Evolutionary conservation across 148 eudicot genomes (phyloP).

Genomic region (Rhododendron ferrugineum): DNA sequence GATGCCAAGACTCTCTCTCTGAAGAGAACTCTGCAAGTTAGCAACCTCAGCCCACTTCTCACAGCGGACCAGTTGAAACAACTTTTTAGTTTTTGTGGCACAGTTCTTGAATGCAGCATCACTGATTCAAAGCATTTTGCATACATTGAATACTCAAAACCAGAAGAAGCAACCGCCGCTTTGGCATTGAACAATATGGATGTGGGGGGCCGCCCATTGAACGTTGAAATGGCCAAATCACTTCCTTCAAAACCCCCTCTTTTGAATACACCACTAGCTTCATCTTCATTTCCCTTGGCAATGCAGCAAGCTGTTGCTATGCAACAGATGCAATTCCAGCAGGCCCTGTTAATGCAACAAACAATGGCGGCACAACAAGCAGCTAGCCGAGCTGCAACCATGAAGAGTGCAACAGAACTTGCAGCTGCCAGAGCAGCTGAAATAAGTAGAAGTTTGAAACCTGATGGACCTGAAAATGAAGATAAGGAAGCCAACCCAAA

Average conservation of each 20-base stretch:
- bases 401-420: constrained; percentile 90
- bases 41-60: constrained; percentile 87
- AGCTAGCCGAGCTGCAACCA: constrained; percentile 85
- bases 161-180: constrained; percentile 87
- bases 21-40: constrained; percentile 85
- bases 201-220: constrained; percentile 83
- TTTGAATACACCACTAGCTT: constrained; percentile 29
- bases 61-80: constrained; percentile 90
- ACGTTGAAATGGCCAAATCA: constrained; percentile 98
- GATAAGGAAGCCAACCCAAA: constrained; percentile 49
- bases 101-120: constrained; percentile 77
- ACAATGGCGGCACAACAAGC: constrained; percentile 90
- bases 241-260: constrained; percentile 77
- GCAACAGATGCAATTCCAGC: constrained; percentile 99
- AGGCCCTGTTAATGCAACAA: constrained; percentile 88
- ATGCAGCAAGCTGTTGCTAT: constrained; percentile 99
- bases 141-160: constrained; percentile 77
- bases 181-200: constrained; percentile 85
- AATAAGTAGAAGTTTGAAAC: constrained; percentile 78
- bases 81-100: constrained; percentile 79
- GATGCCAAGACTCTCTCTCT: constrained; percentile 49
- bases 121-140: constrained; percentile 95
- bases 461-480: constrained; percentile 52
- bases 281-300: constrained; percentile 76
- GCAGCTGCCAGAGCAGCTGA: constrained; percentile 99